Evolutionary conservation across 306 rosid species (phyloP).

Genomic region (Dryas alaskensis): DNA sequence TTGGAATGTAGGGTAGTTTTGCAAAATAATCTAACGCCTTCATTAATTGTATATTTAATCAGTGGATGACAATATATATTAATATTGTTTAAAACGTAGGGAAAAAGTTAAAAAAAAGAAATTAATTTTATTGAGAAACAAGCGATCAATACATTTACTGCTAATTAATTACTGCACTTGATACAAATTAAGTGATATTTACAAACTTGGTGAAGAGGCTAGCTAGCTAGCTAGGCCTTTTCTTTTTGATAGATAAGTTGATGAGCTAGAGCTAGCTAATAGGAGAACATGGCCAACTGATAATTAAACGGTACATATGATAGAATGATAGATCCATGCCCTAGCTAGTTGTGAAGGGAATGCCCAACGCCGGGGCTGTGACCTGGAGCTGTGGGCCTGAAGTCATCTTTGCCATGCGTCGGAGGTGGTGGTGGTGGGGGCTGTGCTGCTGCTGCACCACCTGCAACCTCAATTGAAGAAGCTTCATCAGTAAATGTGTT

Average conservation of each 20-base stretch:
- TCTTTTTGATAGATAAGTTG: not conserved
- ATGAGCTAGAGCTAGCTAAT: not conserved
- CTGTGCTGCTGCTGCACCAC: constrained; percentile 15
- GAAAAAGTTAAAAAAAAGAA: too few relatives aligned
- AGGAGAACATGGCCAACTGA: not conserved
- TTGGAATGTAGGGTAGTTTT: too few relatives aligned
- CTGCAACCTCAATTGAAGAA: not conserved
- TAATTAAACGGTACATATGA: not conserved
- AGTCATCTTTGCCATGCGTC: constrained; percentile 26
- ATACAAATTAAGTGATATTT: too few relatives aligned
- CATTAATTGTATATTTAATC: too few relatives aligned
- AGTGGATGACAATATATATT: too few relatives aligned
- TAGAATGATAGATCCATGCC: constrained; percentile 6
- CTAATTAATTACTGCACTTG: too few relatives aligned
- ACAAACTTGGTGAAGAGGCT: too few relatives aligned
- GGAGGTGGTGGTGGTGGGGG: constrained; percentile 19
- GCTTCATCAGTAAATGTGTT: not conserved
- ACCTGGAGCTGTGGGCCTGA: constrained; percentile 72
- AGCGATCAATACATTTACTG: too few relatives aligned
- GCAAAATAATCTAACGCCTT: too few relatives aligned
- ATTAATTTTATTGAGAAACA: too few relatives aligned
- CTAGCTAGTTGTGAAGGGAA: constrained; percentile 39
- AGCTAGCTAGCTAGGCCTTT: not conserved
- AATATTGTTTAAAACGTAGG: too few relatives aligned
- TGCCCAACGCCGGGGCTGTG: constrained; percentile 82